Percentiles rank a stretch among this genome's conserved stretches.
Evolutionary conservation across 768 basidiomycete genomes (phyloP).

Genomic region (Trichaptum fuscoviolaceum): DNA sequence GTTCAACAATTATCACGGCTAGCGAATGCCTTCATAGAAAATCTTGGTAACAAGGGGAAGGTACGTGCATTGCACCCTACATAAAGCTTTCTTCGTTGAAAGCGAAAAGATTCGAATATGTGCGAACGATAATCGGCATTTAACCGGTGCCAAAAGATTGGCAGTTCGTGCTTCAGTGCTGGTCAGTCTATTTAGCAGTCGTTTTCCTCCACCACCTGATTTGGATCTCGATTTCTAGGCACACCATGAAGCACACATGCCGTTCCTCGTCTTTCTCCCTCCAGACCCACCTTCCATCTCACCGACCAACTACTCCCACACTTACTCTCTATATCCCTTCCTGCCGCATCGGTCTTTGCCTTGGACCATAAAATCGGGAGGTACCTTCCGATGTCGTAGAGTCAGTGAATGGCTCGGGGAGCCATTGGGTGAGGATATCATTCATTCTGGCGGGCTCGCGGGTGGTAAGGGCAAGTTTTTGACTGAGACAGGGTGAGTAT

Average conservation of each 20-base stretch:
- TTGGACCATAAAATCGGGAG: constrained; percentile 39
- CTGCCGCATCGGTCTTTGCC: constrained; percentile 42
- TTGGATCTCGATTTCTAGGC: background rate
- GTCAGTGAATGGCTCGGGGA: constrained; percentile 55
- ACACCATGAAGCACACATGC: constrained; percentile 9
- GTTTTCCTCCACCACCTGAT: background rate
- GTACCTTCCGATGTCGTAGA: constrained; percentile 54
- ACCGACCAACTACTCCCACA: constrained; percentile 21
- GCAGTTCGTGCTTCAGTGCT: constrained; percentile 46
- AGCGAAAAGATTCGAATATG: constrained; percentile 48
- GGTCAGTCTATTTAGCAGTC: constrained; percentile 29
- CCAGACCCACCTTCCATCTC: background rate
- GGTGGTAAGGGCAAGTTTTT: constrained; percentile 29
- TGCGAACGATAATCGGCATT: constrained; percentile 37
- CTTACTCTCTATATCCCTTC: constrained; percentile 69
- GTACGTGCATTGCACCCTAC: constrained; percentile 25
- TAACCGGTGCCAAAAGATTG: constrained; percentile 45
- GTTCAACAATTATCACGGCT: constrained; percentile 63
- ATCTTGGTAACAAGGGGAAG: constrained; percentile 38
- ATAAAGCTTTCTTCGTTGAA: constrained; percentile 7
- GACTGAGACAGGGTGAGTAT: constrained; percentile 29
- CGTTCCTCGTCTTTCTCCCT: constrained; percentile 18
- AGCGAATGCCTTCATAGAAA: constrained; percentile 60
- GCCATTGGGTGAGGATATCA: constrained; percentile 28
- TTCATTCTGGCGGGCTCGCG: constrained; percentile 33